Conservation (phyloP, 768 basidiomycete species). For the Podaxis carcinomalis region DNA sequence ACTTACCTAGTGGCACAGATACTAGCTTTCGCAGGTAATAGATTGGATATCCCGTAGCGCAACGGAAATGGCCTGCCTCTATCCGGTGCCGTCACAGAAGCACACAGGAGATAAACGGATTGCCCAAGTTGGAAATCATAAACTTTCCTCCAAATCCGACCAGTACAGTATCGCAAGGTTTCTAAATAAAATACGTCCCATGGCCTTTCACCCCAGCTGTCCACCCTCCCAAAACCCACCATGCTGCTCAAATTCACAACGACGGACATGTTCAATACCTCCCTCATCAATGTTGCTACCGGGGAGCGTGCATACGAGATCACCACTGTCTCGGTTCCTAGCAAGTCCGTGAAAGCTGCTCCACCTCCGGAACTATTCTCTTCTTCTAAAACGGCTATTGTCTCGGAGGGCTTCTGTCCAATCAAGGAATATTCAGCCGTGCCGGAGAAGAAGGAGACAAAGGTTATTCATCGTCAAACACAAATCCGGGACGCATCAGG, state of each 20-base stretch:
- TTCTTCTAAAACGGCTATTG: slow-evolving; percentile 8
- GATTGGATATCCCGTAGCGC: too few relatives aligned
- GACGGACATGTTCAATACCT: slow-evolving; percentile 52
- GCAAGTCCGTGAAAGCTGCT: slow-evolving; percentile 24
- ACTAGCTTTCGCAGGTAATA: too few relatives aligned
- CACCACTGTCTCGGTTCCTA: slow-evolving; percentile 34
- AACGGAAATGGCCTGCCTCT: not conserved
- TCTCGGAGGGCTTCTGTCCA: slow-evolving; percentile 9
- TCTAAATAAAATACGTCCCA: slow-evolving; percentile 13
- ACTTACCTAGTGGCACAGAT: too few relatives aligned
- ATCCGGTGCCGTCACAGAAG: not conserved
- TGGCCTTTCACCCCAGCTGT: not conserved
- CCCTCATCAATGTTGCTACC: slow-evolving; percentile 50
- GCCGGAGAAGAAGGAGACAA: slow-evolving; percentile 15
- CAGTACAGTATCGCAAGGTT: slow-evolving; percentile 7
- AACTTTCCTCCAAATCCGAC: slow-evolving; percentile 33
- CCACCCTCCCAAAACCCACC: slow-evolving; percentile 12
- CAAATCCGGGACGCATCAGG: slow-evolving; percentile 39
- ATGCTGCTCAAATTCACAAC: slow-evolving; percentile 61
- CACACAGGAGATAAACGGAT: slow-evolving; percentile 34
- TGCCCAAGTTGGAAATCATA: slow-evolving; percentile 44
- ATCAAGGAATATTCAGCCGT: slow-evolving; percentile 15
- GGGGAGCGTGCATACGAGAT: slow-evolving; percentile 46
- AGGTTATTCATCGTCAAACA: slow-evolving; percentile 33
- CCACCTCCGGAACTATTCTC: slow-evolving; percentile 16